Conservation (phyloP, 805 yeast genomes). For the Aciculoconidium aculeatum region DNA sequence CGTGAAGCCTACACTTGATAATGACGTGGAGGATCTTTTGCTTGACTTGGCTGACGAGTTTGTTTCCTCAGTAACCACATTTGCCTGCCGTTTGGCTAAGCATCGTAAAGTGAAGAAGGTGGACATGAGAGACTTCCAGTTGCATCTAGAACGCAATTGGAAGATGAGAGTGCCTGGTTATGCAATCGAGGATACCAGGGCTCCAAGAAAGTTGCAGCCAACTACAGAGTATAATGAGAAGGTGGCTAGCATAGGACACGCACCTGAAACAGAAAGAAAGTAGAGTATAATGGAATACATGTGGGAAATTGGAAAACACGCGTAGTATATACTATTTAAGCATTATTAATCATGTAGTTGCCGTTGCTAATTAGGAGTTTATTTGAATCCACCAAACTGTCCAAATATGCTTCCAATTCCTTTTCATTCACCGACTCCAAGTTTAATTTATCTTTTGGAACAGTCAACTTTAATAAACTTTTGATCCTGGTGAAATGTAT, state of each 20-base stretch:
- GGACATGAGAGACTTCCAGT: slow-evolving; percentile 23
- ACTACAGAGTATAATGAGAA: slow-evolving; percentile 18
- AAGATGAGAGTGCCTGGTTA: slow-evolving; percentile 22
- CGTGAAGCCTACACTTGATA: slow-evolving; percentile 21
- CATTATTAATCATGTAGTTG: slow-evolving; percentile 24
- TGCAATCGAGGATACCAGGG: slow-evolving; percentile 20
- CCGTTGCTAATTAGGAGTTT: slow-evolving; percentile 30
- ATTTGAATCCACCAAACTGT: slow-evolving; percentile 39
- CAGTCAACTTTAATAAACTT: slow-evolving; percentile 47
- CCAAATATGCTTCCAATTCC: slow-evolving; percentile 39
- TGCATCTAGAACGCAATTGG: slow-evolving; percentile 25
- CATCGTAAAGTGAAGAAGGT: slow-evolving; percentile 23
- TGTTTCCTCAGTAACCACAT: slow-evolving; percentile 21
- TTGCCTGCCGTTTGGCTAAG: slow-evolving; percentile 25
- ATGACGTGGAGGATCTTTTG: slow-evolving; percentile 23
- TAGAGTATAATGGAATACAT: slow-evolving; percentile 1
- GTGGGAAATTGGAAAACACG: too few relatives aligned
- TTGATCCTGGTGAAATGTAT: slow-evolving; percentile 46
- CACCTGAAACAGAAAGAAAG: background rate
- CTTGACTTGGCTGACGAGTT: slow-evolving; percentile 26
- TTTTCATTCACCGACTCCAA: slow-evolving; percentile 32
- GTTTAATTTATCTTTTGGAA: slow-evolving; percentile 41
- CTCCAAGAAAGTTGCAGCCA: slow-evolving; percentile 21
- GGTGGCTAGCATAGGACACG: slow-evolving; percentile 6
- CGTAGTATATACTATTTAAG: slow-evolving; percentile 1